These are phyloP conservation scores for Planoprotostelium fungivorum DNA, from an alignment of 78 protist species.

Conservation along the genomic window DNA sequence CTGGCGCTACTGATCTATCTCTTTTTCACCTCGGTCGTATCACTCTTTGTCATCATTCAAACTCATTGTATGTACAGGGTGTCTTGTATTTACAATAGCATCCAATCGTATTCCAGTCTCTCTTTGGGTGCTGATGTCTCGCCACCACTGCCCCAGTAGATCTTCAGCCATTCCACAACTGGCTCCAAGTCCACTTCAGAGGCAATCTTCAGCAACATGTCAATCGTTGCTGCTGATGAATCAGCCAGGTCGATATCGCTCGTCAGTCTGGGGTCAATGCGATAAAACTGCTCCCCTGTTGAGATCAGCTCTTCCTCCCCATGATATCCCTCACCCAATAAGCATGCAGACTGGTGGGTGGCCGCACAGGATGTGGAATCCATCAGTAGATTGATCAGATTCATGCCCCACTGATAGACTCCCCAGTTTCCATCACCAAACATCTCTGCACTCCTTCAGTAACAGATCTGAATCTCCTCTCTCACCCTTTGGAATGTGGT, in stretches of 20 bases:
- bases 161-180: background rate
- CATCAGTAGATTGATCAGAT: constrained; percentile 35
- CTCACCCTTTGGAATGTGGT: constrained; percentile 31
- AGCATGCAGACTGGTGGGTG: background rate
- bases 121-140: background rate
- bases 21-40: too few species aligned
- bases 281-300: background rate
- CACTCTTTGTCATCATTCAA: too few species aligned
- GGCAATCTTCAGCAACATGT: background rate
- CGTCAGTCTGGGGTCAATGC: background rate
- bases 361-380: constrained; percentile 17
- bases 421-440: constrained; percentile 54
- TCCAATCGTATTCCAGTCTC: background rate
- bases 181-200: background rate
- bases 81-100: background rate
- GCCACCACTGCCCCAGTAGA: background rate
- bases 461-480: too few species aligned
- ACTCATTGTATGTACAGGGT: background rate
- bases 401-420: constrained; percentile 52
- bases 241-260: background rate
- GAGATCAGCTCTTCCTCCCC: background rate
- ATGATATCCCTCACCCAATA: constrained; percentile 1
- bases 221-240: background rate
- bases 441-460: constrained; percentile 42
- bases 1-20: too few species aligned